Percentiles rank a stretch among this genome's conserved stretches.
These are phyloP conservation scores for Hypoxylon sp. DNA, from an alignment of 2,329 filamentous ascomycete species.

Conservation along the genomic window DNA sequence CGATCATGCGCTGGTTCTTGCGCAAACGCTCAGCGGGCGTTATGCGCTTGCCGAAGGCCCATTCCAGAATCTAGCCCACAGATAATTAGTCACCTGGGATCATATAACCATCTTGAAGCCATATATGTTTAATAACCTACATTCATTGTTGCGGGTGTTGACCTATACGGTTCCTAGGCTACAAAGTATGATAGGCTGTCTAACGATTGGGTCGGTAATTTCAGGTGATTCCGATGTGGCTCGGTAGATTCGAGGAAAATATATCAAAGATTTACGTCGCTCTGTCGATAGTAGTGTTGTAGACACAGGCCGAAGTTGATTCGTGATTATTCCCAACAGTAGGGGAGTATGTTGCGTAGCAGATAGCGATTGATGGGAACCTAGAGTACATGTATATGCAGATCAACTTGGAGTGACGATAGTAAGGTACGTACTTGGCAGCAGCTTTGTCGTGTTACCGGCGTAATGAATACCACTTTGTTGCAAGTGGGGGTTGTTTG, in stretches of 20 bases:
- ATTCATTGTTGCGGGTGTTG: conserved; percentile 32
- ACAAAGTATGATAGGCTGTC: background rate
- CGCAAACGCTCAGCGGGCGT: conserved; percentile 92
- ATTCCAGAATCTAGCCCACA: conserved; percentile 85
- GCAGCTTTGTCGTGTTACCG: background rate
- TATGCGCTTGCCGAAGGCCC: conserved; percentile 99
- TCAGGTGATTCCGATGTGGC: conserved; percentile 4
- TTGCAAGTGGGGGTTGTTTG: conserved; percentile 2
- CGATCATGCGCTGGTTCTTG: conserved; percentile 95
- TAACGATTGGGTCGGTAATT: conserved; percentile 1
- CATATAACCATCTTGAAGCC: background rate
- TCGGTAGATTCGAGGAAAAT: background rate
- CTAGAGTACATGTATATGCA: background rate
- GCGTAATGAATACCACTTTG: background rate
- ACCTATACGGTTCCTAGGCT: background rate
- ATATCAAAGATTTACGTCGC: conserved; percentile 1
- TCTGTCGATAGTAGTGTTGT: conserved; percentile 9
- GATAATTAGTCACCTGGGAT: conserved; percentile 20
- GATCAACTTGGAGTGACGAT: conserved; percentile 19
- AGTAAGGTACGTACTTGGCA: conserved; percentile 23
- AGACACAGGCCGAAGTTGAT: background rate
- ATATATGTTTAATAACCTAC: conserved; percentile 21
- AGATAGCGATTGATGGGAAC: conserved; percentile 28
- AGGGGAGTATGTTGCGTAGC: conserved; percentile 24
- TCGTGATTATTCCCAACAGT: conserved; percentile 17